Conservation (phyloP, 306 rosid genomes). For the Trifolium subterraneum region DNA sequence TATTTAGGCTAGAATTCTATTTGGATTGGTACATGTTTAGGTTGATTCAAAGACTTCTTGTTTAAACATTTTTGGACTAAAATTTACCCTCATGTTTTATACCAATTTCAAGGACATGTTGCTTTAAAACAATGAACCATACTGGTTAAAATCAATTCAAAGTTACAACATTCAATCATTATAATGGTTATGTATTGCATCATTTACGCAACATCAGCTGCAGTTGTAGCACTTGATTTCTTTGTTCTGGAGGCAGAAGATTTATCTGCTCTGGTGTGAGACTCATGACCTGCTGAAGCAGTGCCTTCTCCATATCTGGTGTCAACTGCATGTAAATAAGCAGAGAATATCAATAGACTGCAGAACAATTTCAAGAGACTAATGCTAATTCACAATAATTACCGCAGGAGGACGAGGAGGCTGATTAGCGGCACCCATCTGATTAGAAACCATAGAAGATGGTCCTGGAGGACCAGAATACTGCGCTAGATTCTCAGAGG, state of each 20-base stretch:
- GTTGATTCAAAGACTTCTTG: too few species aligned
- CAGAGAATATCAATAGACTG: constrained; percentile 35
- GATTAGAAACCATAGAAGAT: constrained; percentile 54
- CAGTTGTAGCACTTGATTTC: constrained; percentile 93
- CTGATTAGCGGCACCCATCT: constrained; percentile 70
- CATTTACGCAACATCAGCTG: constrained; percentile 88
- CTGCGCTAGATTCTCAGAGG: constrained; percentile 64
- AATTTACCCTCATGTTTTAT: too few species aligned
- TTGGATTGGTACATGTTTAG: too few species aligned
- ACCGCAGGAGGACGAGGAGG: constrained; percentile 62
- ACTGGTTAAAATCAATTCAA: too few species aligned
- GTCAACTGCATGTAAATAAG: constrained; percentile 63
- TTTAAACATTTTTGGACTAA: too few species aligned
- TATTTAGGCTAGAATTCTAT: too few species aligned
- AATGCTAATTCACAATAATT: constrained; percentile 32
- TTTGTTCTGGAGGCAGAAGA: constrained; percentile 89
- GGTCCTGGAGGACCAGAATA: constrained; percentile 64
- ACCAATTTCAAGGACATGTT: too few species aligned
- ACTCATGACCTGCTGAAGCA: constrained; percentile 98
- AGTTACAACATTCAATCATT: too few species aligned
- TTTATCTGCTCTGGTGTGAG: constrained; percentile 87
- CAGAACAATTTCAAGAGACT: constrained; percentile 10
- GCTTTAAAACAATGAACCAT: too few species aligned
- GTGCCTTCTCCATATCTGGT: constrained; percentile 91
- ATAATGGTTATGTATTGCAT: constrained; percentile 50